These are phyloP conservation scores for Psidium guajava DNA, from an alignment of 345 rosid genomes.

Conservation along the genomic window DNA sequence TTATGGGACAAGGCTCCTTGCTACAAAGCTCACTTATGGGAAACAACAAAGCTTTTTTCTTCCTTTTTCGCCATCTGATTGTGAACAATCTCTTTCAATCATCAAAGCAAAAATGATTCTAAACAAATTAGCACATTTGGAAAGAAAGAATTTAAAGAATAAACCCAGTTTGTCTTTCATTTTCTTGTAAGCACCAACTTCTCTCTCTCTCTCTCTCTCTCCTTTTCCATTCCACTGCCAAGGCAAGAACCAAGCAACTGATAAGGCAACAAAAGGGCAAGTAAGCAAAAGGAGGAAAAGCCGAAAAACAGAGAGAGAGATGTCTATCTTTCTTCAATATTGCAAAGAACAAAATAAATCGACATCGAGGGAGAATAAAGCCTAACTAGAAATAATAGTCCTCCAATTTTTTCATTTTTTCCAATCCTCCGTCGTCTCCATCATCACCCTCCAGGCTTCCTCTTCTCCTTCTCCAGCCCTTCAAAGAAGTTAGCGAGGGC, in stretches of 20 bases:
- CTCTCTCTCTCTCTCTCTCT: background rate
- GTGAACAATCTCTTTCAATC: background rate
- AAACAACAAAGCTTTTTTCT: background rate
- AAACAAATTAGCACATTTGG: background rate
- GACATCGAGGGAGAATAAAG: background rate
- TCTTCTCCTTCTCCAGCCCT: constrained; percentile 37
- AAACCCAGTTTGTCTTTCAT: background rate
- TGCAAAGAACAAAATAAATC: background rate
- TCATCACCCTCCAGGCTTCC: constrained; percentile 41
- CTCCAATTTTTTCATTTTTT: background rate
- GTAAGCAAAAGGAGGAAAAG: background rate
- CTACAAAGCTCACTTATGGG: background rate
- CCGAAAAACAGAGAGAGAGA: background rate
- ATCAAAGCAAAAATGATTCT: background rate
- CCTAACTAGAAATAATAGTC: background rate
- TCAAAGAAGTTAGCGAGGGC: constrained; percentile 36
- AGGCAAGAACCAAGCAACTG: background rate
- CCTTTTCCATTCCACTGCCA: background rate
- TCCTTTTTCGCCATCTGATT: background rate
- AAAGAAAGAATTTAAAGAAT: background rate
- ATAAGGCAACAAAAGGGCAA: background rate
- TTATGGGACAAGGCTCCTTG: background rate
- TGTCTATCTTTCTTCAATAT: background rate
- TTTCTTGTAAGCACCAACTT: background rate
- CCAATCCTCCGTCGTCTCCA: background rate